These are phyloP conservation scores for Xylariaceae sp. DNA, from an alignment of 2,329 filamentous ascomycete species.

Conservation along the genomic window DNA sequence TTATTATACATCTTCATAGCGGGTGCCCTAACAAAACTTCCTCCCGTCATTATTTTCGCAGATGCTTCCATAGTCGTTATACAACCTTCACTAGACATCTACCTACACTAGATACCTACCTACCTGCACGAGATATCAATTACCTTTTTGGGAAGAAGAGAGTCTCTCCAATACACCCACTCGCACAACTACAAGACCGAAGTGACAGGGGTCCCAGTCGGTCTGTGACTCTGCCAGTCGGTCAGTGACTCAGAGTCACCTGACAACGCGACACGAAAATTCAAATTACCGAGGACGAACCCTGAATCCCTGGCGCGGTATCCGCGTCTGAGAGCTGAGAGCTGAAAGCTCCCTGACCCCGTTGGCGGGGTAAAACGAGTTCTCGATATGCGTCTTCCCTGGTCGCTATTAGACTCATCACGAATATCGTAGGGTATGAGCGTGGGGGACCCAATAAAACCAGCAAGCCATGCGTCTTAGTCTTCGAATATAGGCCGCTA, in stretches of 20 bases:
- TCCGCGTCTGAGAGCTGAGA: not conserved
- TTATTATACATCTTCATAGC: not conserved
- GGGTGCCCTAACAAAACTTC: slow-evolving; percentile 19
- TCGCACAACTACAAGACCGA: slow-evolving; percentile 17
- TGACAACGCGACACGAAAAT: slow-evolving; percentile 37
- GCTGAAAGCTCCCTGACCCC: not conserved
- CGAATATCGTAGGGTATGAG: not conserved
- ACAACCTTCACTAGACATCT: not conserved
- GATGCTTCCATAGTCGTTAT: too few relatives aligned
- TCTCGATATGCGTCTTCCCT: too few relatives aligned
- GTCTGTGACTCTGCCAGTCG: not conserved
- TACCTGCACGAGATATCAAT: not conserved
- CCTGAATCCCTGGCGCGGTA: slow-evolving; percentile 1
- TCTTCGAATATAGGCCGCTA: not conserved
- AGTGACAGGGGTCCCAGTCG: not conserved
- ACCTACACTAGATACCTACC: not conserved
- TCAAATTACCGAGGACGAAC: not conserved
- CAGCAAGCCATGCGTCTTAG: not conserved
- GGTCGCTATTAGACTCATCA: too few relatives aligned
- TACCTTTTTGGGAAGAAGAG: too few relatives aligned
- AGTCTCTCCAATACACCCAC: too few relatives aligned
- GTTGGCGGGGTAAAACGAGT: slow-evolving; percentile 12
- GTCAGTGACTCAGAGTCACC: slow-evolving; percentile 31
- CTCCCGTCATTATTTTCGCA: too few relatives aligned
- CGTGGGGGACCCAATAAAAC: not conserved